Conservation (phyloP, 306 rosid genomes). For the Mucuna pruriens region DNA sequence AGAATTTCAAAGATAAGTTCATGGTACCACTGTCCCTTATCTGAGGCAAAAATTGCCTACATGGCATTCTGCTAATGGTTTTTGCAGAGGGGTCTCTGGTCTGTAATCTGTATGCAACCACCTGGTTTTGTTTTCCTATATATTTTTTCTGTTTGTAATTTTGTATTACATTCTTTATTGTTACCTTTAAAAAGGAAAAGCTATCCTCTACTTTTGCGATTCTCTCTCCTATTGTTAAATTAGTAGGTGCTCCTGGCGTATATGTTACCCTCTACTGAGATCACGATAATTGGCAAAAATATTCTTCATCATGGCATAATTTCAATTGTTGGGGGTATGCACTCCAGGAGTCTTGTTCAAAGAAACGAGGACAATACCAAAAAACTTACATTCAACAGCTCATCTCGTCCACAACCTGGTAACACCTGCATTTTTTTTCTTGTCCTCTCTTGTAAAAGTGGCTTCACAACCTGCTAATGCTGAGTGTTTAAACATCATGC, state of each 20-base stretch:
- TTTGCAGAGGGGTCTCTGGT: background rate
- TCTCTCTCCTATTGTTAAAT: conserved; percentile 16
- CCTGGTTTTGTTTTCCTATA: background rate
- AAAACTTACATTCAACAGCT: conserved; percentile 70
- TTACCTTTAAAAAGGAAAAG: background rate
- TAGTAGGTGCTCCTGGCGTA: background rate
- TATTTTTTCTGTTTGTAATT: background rate
- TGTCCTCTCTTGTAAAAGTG: conserved; percentile 95
- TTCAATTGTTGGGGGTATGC: background rate
- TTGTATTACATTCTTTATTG: background rate
- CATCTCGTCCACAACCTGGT: conserved; percentile 90
- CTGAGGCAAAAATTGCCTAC: background rate
- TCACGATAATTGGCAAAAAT: background rate
- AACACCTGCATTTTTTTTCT: conserved; percentile 86
- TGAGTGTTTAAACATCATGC: conserved; percentile 32
- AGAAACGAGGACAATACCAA: conserved; percentile 8
- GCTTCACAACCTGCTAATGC: conserved; percentile 85
- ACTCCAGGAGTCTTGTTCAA: background rate
- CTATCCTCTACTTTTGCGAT: background rate
- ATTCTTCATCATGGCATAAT: conserved; percentile 8
- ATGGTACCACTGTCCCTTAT: background rate
- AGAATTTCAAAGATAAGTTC: conserved; percentile 13
- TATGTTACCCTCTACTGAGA: background rate
- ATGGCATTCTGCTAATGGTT: background rate
- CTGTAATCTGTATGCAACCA: background rate